phyloP scores from a whole-genome alignment of 2,329 filamentous ascomycete species.

The Exophiala lecanii-corni region DNA sequence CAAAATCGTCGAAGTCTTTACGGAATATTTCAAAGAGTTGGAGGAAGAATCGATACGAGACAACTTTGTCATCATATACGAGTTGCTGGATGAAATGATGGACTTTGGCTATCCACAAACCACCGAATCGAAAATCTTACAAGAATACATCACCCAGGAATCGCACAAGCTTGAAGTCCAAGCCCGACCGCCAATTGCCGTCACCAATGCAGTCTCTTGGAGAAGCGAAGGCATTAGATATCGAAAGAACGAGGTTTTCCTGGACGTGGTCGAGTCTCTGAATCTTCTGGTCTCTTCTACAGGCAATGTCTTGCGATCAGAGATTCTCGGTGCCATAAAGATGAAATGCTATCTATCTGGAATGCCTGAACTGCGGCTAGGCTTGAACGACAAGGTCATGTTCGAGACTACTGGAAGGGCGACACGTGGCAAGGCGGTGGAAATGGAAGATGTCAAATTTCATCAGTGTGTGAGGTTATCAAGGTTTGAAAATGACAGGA shows the following conservation, averaged over 20 bases:
- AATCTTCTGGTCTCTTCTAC: slow-evolving; percentile 92
- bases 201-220: slow-evolving; percentile 98
- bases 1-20: slow-evolving; percentile 97
- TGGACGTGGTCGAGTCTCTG: slow-evolving; percentile 93
- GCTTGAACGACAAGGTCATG: slow-evolving; percentile 99
- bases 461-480: slow-evolving; percentile 96
- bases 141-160: slow-evolving; percentile 99
- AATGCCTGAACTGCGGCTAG: slow-evolving; percentile 92
- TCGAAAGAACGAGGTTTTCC: slow-evolving; percentile 98
- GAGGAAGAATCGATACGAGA: slow-evolving; percentile 98
- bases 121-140: slow-evolving; percentile 95
- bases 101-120: slow-evolving; percentile 99
- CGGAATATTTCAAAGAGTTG: slow-evolving; percentile 98
- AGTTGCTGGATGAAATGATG: slow-evolving; percentile 99
- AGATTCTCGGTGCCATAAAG: slow-evolving; percentile 95
- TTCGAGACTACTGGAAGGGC: slow-evolving; percentile 95
- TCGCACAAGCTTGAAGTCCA: slow-evolving; percentile 98
- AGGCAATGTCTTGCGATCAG: slow-evolving; percentile 90
- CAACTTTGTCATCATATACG: slow-evolving; percentile 99
- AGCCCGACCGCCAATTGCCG: slow-evolving; percentile 90
- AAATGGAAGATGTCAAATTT: slow-evolving; percentile 99
- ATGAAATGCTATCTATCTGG: slow-evolving; percentile 99
- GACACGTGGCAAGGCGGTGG: slow-evolving; percentile 91
- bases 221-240: slow-evolving; percentile 96
- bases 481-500: slow-evolving; percentile 95